These are phyloP conservation scores for Croton laevigatus DNA, from an alignment of 441 rosid genomes.

Conservation along the genomic window DNA sequence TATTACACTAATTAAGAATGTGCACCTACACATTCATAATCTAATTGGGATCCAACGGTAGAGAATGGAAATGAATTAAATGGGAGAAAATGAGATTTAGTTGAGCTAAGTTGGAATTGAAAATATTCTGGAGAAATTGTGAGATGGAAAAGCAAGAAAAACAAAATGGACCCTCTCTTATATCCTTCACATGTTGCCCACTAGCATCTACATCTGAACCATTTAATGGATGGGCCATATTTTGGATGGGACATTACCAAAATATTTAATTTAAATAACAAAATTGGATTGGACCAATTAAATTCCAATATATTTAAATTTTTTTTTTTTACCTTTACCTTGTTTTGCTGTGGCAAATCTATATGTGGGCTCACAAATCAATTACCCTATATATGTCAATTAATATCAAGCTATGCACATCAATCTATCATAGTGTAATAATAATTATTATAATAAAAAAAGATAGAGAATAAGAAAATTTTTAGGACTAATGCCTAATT, in stretches of 20 bases:
- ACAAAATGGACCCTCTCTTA: conserved; percentile 36
- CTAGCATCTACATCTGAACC: conserved; percentile 40
- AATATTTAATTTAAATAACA: conserved; percentile 12
- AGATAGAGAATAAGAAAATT: not conserved
- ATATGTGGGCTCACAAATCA: conserved; percentile 20
- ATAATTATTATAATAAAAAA: not conserved
- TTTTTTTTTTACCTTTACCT: not conserved
- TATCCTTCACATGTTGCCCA: conserved; percentile 53
- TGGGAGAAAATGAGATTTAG: not conserved
- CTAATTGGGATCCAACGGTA: conserved; percentile 2
- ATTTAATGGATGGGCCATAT: conserved; percentile 42
- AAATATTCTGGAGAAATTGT: not conserved
- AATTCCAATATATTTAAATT: conserved; percentile 17
- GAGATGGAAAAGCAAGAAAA: conserved; percentile 1
- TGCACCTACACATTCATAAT: not conserved
- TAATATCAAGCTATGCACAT: conserved; percentile 10
- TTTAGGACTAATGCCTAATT: too few relatives aligned
- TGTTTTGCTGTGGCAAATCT: conserved; percentile 19
- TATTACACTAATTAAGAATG: too few relatives aligned
- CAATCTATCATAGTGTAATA: conserved; percentile 21
- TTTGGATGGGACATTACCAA: conserved; percentile 39
- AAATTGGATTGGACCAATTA: conserved; percentile 11
- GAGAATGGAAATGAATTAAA: not conserved
- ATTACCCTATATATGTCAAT: conserved; percentile 1
- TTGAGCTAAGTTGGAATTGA: not conserved